Conservation (phyloP, 192 early-diverging fungal genomes). For the Spizellomyces punctatus region DNA sequence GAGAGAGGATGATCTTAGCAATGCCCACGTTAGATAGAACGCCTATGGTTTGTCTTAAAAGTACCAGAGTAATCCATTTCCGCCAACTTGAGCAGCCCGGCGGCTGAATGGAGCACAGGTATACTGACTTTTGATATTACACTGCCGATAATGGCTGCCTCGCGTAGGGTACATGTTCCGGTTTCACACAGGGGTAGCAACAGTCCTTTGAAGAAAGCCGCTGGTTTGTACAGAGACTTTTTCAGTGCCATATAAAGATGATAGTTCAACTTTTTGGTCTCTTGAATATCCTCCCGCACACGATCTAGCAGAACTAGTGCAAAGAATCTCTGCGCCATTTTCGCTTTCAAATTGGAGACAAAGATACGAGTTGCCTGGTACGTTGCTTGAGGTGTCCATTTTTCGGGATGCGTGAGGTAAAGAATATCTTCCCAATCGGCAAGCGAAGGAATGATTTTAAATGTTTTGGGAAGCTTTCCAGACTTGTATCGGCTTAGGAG, state of each 20-base stretch:
- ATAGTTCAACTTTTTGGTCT: conserved; percentile 97
- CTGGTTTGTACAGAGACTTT: conserved; percentile 95
- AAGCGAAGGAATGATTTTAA: conserved; percentile 97
- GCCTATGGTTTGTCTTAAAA: not conserved
- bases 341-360: conserved; percentile 94
- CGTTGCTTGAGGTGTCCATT: conserved; percentile 96
- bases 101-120: conserved; percentile 94
- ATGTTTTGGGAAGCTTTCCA: conserved; percentile 94
- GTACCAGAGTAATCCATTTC: conserved; percentile 97
- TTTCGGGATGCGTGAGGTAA: conserved; percentile 84
- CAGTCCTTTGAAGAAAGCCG: conserved; percentile 97
- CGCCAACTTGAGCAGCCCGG: conserved; percentile 87
- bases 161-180: conserved; percentile 87
- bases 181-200: conserved; percentile 91
- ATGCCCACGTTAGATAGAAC: not conserved
- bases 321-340: conserved; percentile 92
- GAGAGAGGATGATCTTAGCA: not conserved
- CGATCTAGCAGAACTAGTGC: conserved; percentile 85
- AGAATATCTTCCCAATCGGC: conserved; percentile 97
- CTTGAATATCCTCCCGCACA: conserved; percentile 93
- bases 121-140: conserved; percentile 92
- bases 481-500: conserved; percentile 91
- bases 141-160: conserved; percentile 93
- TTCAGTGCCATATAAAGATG: conserved; percentile 96
- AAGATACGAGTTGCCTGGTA: conserved; percentile 97